A percentile compares a stretch with the other conserved stretches of the same genome.
Evolutionary conservation across 768 basidiomycete species (phyloP).

Genomic region (Boletus coccyginus): DNA sequence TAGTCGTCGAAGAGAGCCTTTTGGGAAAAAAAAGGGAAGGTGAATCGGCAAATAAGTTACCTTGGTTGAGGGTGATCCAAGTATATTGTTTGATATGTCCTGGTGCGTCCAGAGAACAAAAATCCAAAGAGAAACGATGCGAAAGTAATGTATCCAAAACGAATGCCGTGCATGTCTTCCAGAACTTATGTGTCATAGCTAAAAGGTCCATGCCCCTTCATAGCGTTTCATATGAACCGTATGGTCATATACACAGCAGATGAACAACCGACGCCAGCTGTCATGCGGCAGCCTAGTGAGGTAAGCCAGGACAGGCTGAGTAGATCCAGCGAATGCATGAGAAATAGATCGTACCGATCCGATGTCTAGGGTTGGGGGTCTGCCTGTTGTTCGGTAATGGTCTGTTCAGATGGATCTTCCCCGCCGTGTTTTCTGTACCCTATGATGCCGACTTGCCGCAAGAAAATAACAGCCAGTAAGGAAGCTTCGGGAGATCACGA

Average conservation of each 20-base stretch:
- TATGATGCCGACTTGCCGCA: slow-evolving; percentile 41
- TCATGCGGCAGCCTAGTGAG: neutral
- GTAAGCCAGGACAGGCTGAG: neutral
- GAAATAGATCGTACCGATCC: neutral
- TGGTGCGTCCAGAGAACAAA: neutral
- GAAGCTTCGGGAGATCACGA: slow-evolving; percentile 16
- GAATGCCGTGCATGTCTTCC: neutral
- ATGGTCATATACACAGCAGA: neutral
- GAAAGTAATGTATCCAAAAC: neutral
- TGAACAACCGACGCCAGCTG: neutral
- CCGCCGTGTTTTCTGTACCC: slow-evolving; percentile 22
- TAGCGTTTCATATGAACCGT: slow-evolving; percentile 7
- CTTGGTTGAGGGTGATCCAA: neutral
- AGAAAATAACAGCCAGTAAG: slow-evolving; percentile 35
- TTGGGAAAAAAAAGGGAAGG: too few relatives aligned
- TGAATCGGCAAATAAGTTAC: too few relatives aligned
- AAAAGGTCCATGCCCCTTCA: neutral
- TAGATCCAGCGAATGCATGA: neutral
- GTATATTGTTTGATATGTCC: neutral
- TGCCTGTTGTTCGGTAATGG: slow-evolving; percentile 12
- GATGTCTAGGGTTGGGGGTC: slow-evolving; percentile 4
- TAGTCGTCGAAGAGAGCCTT: too few relatives aligned
- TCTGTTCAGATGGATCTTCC: slow-evolving; percentile 22
- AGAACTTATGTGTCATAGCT: neutral
- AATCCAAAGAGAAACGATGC: neutral